These are phyloP conservation scores for Chimonanthus salicifolius DNA, from an alignment of 164 flowering plant genomes.

Conservation along the genomic window DNA sequence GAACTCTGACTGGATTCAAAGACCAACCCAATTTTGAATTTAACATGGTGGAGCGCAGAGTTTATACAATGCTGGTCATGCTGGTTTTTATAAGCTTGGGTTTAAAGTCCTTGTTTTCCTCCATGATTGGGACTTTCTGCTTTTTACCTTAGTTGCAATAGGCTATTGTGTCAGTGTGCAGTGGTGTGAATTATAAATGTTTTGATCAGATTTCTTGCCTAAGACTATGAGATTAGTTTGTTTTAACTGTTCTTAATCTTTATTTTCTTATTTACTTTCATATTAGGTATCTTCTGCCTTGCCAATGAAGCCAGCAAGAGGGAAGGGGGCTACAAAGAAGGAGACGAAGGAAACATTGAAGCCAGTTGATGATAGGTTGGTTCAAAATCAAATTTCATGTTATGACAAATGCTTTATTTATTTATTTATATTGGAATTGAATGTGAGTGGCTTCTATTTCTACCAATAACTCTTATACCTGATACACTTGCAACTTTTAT, in stretches of 20 bases:
- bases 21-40: no score
- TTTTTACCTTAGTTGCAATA: no score
- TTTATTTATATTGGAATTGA: background rate
- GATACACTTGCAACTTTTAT: background rate
- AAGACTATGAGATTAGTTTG: no score
- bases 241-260: background rate
- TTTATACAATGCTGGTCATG: no score
- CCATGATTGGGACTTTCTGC: no score
- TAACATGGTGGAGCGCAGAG: no score
- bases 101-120: no score
- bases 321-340: conserved; percentile 49
- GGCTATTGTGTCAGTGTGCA: no score
- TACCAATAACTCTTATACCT: background rate
- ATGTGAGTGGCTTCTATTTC: background rate
- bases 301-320: conserved; percentile 42
- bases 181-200: no score
- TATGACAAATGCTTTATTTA: background rate
- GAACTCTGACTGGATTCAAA: no score
- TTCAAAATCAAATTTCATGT: background rate
- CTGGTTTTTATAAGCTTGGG: no score
- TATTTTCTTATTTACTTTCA: background rate
- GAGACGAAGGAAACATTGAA: conserved; percentile 59
- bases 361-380: conserved; percentile 65
- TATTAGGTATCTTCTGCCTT: conserved; percentile 1
- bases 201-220: no score